phyloP scores from a whole-genome alignment of 768 basidiomycete species.

The Boletellus ananiceps region DNA sequence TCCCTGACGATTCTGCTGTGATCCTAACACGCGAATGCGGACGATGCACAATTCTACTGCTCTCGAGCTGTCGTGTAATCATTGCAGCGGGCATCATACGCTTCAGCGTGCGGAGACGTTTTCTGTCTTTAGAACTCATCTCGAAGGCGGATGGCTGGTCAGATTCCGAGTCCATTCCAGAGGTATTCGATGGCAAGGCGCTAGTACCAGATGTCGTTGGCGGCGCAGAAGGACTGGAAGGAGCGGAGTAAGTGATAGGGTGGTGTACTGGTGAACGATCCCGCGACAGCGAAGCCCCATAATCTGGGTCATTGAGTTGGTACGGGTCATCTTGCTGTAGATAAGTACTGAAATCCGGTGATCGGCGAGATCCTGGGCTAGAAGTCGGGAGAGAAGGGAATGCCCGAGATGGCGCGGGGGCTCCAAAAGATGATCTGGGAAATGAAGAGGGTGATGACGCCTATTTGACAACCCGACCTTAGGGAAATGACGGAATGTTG shows the following conservation, averaged over 20 bases:
- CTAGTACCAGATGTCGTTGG: slow-evolving; percentile 18
- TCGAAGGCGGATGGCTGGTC: slow-evolving; percentile 9
- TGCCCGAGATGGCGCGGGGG: not conserved
- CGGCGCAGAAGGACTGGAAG: slow-evolving; percentile 15
- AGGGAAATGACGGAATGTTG: not conserved
- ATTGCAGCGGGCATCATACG: slow-evolving; percentile 56
- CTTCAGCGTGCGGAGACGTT: slow-evolving; percentile 35
- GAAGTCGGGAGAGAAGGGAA: slow-evolving; percentile 9
- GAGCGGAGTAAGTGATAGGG: slow-evolving; percentile 2
- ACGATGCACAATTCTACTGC: slow-evolving; percentile 9
- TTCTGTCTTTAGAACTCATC: slow-evolving; percentile 32
- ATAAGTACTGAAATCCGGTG: slow-evolving; percentile 13
- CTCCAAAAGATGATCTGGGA: slow-evolving; percentile 3
- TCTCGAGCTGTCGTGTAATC: slow-evolving; percentile 35
- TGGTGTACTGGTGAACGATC: slow-evolving; percentile 5
- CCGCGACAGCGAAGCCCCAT: not conserved
- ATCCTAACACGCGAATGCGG: slow-evolving; percentile 8
- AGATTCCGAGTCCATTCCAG: slow-evolving; percentile 17
- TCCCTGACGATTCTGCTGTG: slow-evolving; percentile 17
- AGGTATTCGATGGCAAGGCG: slow-evolving; percentile 14
- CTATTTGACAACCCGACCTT: slow-evolving; percentile 6
- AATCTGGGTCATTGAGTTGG: slow-evolving; percentile 8
- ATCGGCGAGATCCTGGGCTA: not conserved
- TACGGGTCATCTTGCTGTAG: slow-evolving; percentile 14
- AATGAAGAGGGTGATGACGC: slow-evolving; percentile 1